Evolutionary conservation across 1,139 yeast genomes (phyloP), one percentile per base, ranked within the genome.

Genomic region (Candida tropicalis): DNA sequence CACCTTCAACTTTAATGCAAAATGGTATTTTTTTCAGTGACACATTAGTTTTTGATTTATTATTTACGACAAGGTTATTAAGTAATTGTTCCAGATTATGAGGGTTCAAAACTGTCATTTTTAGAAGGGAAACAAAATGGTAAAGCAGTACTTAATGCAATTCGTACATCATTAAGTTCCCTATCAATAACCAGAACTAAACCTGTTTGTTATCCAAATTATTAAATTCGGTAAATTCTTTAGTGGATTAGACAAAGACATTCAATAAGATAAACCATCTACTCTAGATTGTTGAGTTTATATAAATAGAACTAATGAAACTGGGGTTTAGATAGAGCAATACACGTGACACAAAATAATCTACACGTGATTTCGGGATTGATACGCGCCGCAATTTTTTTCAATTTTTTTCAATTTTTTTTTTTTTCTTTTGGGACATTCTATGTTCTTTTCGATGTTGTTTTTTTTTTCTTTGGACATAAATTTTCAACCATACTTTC

Each of bases 41-140:
- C 10, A 44, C 49, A 3, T 20, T 46, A n/a, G 22, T 32, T 16
- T 53, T 66, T 22, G 58, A 56, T 40, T 46, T 54, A 5, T 58
- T 60, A 13, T 56, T 70, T 36, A 51, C n/a, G 62, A 35, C 49
- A 58, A 42, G 72, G 72, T 13, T 70, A 64, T 52, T 65, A 56
- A 43, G 70, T 70, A 5, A 61, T 62, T 3, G 50, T 60, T 15
- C 65, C 75, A 2, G 75, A 70, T 49, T 55, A 59, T 52, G 62
- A 65, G 38, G 71, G 70, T 7, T 60, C 57, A 3, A 47, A 56
- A 10, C 54, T 54, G 2, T 60, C 65, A 1, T 70, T 65, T 41
- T 57, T 66, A 3, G 69, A 58, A 8, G 71, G 70, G 2, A 46
- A 43, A 20, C 61, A 58, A 41, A 60, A 70, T 20, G 75, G 69